These are phyloP conservation scores for Chlamydomonas sp. DNA, from an alignment of 139 green algal genomes.

Conservation along the genomic window DNA sequence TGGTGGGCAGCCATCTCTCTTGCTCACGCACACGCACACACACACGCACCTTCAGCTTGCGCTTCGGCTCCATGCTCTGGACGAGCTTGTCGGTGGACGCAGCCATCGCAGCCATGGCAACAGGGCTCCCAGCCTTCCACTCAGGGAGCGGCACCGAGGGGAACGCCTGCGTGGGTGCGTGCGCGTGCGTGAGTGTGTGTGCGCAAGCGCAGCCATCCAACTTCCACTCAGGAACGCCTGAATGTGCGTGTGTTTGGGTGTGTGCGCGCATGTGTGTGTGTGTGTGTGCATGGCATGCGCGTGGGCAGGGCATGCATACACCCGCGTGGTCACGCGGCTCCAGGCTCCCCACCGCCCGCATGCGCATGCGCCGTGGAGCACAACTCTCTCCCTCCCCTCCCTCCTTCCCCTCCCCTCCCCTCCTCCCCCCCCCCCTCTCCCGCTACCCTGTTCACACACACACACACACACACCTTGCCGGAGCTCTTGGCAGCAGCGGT, in stretches of 20 bases:
- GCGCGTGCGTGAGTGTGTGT: background rate
- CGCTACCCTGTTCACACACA: background rate
- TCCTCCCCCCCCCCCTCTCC: too few species aligned
- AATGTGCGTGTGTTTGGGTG: background rate
- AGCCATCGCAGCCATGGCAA: slow-evolving; percentile 31
- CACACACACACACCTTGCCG: background rate
- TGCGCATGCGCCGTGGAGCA: too few species aligned
- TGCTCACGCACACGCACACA: too few species aligned
- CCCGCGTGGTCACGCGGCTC: background rate
- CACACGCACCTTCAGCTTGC: slow-evolving; percentile 40
- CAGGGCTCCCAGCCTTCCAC: slow-evolving; percentile 37
- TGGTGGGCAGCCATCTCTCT: slow-evolving; percentile 36
- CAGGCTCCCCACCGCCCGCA: background rate
- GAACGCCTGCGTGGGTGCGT: slow-evolving; percentile 18
- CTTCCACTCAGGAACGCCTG: background rate
- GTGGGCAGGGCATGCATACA: background rate
- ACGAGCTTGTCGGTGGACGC: slow-evolving; percentile 40
- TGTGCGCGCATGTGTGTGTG: background rate
- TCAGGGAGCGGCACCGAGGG: slow-evolving; percentile 36
- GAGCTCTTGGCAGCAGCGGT: slow-evolving; percentile 3
- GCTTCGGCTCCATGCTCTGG: slow-evolving; percentile 35
- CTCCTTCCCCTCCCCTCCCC: background rate
- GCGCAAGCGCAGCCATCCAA: too few species aligned
- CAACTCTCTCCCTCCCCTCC: too few species aligned
- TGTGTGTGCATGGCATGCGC: background rate